These are phyloP conservation scores for Saccharomycopsis synnaedendra DNA, from an alignment of 805 yeast genomes.

Conservation along the genomic window DNA sequence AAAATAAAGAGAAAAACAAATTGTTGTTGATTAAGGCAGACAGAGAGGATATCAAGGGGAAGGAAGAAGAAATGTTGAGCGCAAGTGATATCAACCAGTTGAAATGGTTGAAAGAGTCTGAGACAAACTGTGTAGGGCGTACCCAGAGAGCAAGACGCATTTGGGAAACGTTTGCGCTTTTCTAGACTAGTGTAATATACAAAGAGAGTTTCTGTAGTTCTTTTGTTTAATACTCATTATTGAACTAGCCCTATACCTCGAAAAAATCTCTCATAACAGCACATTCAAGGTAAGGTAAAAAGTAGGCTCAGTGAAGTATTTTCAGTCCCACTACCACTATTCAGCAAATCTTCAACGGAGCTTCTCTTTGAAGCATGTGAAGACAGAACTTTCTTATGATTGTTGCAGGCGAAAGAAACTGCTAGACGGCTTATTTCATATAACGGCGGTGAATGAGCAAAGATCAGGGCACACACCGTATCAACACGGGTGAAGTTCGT, in stretches of 20 bases:
- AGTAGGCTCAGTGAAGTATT: too few species aligned
- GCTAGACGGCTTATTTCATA: too few species aligned
- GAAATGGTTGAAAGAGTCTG: slow-evolving; percentile 45
- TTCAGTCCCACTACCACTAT: too few species aligned
- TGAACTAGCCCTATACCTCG: background rate
- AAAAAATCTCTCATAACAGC: too few species aligned
- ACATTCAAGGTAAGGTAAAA: too few species aligned
- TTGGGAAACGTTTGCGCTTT: slow-evolving; percentile 42
- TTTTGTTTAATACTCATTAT: background rate
- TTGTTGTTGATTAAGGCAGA: slow-evolving; percentile 69
- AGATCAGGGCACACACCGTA: too few species aligned
- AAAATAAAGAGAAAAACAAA: slow-evolving; percentile 45
- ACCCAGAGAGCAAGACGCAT: slow-evolving; percentile 43
- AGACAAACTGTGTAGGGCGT: slow-evolving; percentile 42
- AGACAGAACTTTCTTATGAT: too few species aligned
- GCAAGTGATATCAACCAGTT: slow-evolving; percentile 68
- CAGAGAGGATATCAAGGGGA: slow-evolving; percentile 83
- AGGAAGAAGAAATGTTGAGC: slow-evolving; percentile 61
- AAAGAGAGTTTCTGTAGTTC: background rate
- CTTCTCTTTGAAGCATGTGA: too few species aligned
- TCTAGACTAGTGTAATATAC: background rate
- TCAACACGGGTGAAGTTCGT: too few species aligned
- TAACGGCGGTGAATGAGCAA: too few species aligned
- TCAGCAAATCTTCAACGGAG: too few species aligned
- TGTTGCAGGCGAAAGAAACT: too few species aligned